A percentile compares a stretch with the other conserved stretches of the same genome.
Conservation (phyloP, 2,329 filamentous ascomycete species). For the Dendrostoma leiphaemia region DNA sequence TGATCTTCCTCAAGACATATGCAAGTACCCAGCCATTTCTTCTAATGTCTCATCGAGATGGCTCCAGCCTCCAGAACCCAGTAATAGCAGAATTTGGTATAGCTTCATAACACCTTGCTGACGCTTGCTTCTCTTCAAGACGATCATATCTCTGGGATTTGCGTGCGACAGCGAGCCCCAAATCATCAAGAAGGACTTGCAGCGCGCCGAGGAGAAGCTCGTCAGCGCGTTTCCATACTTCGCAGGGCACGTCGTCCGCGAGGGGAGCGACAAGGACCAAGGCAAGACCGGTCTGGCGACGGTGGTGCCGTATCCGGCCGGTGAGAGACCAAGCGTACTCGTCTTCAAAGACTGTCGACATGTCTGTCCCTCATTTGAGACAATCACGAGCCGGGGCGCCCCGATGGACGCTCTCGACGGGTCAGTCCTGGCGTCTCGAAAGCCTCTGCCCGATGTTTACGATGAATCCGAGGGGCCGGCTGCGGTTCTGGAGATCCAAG, state of each 20-base stretch:
- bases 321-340: not conserved
- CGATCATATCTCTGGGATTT: slow-evolving; percentile 1
- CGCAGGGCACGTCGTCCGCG: slow-evolving; percentile 12
- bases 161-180: not conserved
- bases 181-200: not conserved
- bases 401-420: slow-evolving; percentile 15
- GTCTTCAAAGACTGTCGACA: slow-evolving; percentile 2
- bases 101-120: too few relatives aligned
- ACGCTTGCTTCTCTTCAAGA: not conserved
- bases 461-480: slow-evolving; percentile 3
- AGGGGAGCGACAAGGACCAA: slow-evolving; percentile 1
- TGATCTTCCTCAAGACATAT: slow-evolving; percentile 14
- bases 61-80: too few relatives aligned
- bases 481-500: slow-evolving; percentile 20
- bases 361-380: slow-evolving; percentile 1
- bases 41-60: not conserved
- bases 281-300: slow-evolving; percentile 8
- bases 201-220: slow-evolving; percentile 5
- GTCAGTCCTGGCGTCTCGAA: not conserved
- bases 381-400: not conserved
- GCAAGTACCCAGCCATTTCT: not conserved
- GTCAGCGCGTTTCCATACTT: slow-evolving; percentile 8
- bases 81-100: too few relatives aligned
- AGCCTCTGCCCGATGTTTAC: slow-evolving; percentile 8
- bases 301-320: slow-evolving; percentile 6